phyloP scores from a whole-genome alignment of 73 alveolate genomes.

The Durusdinium trenchii region DNA sequence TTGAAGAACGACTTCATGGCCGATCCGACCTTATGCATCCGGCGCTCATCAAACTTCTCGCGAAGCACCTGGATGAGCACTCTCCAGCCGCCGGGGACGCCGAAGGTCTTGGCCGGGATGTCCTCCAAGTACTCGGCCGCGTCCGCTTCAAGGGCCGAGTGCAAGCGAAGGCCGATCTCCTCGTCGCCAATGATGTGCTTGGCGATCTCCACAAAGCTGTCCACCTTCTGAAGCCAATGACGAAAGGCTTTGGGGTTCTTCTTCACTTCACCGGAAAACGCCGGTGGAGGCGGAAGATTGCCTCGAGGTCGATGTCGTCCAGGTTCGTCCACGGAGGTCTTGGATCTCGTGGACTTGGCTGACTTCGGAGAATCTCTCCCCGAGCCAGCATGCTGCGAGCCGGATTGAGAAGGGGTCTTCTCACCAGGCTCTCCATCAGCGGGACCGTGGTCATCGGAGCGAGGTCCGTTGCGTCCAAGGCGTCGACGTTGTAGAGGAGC shows the following conservation, averaged over 20 bases:
- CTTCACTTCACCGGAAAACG: background rate
- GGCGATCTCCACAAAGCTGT: constrained; percentile 26
- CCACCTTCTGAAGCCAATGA: background rate
- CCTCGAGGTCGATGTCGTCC: background rate
- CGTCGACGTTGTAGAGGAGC: no score
- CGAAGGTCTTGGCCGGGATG: background rate
- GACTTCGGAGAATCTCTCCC: no score
- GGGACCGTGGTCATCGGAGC: no score
- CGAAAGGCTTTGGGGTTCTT: background rate
- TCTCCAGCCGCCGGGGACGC: background rate
- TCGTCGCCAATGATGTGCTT: background rate
- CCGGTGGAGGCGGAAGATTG: background rate
- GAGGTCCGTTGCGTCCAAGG: no score
- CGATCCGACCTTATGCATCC: background rate
- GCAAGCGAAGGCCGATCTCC: constrained; percentile 16
- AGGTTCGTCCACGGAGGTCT: no score
- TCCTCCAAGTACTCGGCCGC: background rate
- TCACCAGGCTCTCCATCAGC: no score
- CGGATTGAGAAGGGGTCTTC: no score
- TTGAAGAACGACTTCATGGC: constrained; percentile 17
- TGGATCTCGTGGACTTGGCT: no score
- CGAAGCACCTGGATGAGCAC: background rate
- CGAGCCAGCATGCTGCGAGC: no score
- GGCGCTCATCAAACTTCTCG: constrained; percentile 23
- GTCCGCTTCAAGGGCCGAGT: background rate